Evolutionary conservation across 352 stramenopile genomes (phyloP).

Genomic region (Phytophthora pseudosyringae): DNA sequence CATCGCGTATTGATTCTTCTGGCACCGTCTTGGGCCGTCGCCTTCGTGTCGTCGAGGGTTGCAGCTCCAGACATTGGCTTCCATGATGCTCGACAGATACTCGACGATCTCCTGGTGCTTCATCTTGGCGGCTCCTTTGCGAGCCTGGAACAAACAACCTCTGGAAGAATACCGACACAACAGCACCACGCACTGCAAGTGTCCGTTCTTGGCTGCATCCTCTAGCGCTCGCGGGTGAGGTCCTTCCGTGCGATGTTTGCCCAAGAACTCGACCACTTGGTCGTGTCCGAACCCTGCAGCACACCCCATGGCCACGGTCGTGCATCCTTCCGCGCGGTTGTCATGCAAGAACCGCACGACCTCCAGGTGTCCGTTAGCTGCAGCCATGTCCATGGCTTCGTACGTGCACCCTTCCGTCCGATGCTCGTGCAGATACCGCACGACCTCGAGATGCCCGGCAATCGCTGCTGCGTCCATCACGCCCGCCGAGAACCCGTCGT

Average conservation of each 20-base stretch:
- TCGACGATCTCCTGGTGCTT: conserved; percentile 34
- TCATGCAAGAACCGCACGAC: conserved; percentile 42
- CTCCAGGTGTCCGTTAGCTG: conserved; percentile 36
- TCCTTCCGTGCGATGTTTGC: conserved; percentile 38
- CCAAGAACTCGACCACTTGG: conserved; percentile 38
- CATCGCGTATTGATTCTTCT: conserved; percentile 41
- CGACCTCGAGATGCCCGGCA: conserved; percentile 30
- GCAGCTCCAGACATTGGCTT: conserved; percentile 43
- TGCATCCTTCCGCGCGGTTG: conserved; percentile 37
- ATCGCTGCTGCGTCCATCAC: conserved; percentile 41
- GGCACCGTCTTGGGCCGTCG: conserved; percentile 34
- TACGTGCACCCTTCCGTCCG: conserved; percentile 33
- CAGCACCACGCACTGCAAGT: conserved; percentile 31
- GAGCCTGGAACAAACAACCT: conserved; percentile 42
- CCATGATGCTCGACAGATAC: conserved; percentile 39
- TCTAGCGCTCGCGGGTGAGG: conserved; percentile 41
- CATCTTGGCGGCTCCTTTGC: conserved; percentile 40
- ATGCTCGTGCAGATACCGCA: conserved; percentile 40
- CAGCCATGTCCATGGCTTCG: conserved; percentile 46
- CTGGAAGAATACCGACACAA: conserved; percentile 34
- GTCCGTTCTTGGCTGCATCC: conserved; percentile 41
- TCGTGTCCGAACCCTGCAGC: conserved; percentile 34
- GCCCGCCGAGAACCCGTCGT: conserved; percentile 27
- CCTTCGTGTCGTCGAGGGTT: conserved; percentile 34
- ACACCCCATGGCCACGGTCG: conserved; percentile 39